Evolutionary conservation across 192 early-diverging fungal genomes (phyloP).

Genomic region (Coemansia sp.): DNA sequence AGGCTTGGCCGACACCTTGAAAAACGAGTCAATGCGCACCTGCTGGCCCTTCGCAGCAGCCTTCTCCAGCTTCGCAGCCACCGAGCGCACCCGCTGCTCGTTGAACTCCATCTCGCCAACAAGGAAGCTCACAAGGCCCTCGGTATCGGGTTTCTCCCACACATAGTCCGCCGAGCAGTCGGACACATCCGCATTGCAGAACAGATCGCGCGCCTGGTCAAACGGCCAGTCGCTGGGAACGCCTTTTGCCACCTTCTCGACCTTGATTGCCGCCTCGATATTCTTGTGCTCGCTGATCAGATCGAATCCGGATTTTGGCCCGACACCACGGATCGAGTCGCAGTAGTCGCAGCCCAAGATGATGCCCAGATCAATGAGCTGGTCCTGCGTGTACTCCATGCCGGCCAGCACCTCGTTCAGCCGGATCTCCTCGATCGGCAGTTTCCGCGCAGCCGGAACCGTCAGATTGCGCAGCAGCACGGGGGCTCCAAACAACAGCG

Average conservation of each 20-base stretch:
- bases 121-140: constrained; percentile 84
- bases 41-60: constrained; percentile 77
- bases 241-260: constrained; percentile 76
- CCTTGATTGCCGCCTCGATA: constrained; percentile 76
- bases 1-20: constrained; percentile 58
- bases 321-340: constrained; percentile 91
- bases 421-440: constrained; percentile 88
- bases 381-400: constrained; percentile 67
- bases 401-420: constrained; percentile 81
- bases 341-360: constrained; percentile 98
- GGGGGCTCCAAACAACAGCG: constrained; percentile 88
- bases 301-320: constrained; percentile 78
- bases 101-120: constrained; percentile 95
- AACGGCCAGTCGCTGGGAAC: constrained; percentile 90
- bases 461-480: constrained; percentile 91
- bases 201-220: constrained; percentile 85
- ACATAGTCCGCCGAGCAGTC: constrained; percentile 64
- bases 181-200: constrained; percentile 75
- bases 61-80: constrained; percentile 78
- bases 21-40: constrained; percentile 90
- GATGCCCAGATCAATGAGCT: constrained; percentile 98
- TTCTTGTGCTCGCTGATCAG: constrained; percentile 81
- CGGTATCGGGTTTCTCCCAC: constrained; percentile 75
- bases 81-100: constrained; percentile 86
- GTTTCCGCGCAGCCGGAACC: constrained; percentile 83